A percentile compares a stretch with the other conserved stretches of the same genome.
These are phyloP conservation scores for Schoenoplectus triqueter DNA, from an alignment of 202 grass and related monocot genomes.

Conservation along the genomic window DNA sequence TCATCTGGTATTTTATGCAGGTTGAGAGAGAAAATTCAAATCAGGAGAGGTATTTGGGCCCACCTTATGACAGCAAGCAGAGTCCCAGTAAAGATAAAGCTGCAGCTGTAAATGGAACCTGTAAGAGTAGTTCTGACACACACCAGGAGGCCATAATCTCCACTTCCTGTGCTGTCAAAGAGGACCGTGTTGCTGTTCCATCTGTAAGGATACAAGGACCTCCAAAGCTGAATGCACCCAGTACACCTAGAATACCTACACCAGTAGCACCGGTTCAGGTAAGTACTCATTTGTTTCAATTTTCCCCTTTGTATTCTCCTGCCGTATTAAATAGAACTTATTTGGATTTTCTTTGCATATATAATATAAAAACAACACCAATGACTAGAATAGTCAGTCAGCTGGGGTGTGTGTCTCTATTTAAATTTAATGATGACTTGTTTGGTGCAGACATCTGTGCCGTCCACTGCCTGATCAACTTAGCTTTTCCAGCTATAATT, in stretches of 20 bases:
- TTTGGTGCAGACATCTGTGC: not conserved
- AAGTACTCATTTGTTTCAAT: not conserved
- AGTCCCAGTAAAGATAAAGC: slow-evolving; percentile 36
- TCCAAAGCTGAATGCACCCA: slow-evolving; percentile 38
- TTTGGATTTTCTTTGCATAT: slow-evolving; percentile 2
- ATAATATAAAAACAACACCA: not conserved
- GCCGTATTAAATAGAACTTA: not conserved
- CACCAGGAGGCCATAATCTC: slow-evolving; percentile 33
- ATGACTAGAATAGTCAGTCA: not conserved
- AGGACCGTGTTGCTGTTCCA: slow-evolving; percentile 39
- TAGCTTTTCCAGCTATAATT: slow-evolving; percentile 5
- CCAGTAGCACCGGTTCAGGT: slow-evolving; percentile 30
- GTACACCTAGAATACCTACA: slow-evolving; percentile 38
- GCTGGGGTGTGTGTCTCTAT: not conserved
- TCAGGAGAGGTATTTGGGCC: slow-evolving; percentile 28
- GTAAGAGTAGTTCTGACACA: slow-evolving; percentile 40
- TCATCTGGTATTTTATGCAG: slow-evolving; percentile 42
- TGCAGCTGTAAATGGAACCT: slow-evolving; percentile 33
- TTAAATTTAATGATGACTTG: not conserved
- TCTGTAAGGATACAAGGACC: slow-evolving; percentile 42
- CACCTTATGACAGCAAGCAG: not conserved
- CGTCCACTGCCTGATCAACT: not conserved
- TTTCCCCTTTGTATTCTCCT: slow-evolving; percentile 1
- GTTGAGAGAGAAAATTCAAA: slow-evolving; percentile 46
- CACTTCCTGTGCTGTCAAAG: slow-evolving; percentile 41